Base-by-base conservation (phyloP, 169 alveolate species). In the Eimeria tenella region DNA sequence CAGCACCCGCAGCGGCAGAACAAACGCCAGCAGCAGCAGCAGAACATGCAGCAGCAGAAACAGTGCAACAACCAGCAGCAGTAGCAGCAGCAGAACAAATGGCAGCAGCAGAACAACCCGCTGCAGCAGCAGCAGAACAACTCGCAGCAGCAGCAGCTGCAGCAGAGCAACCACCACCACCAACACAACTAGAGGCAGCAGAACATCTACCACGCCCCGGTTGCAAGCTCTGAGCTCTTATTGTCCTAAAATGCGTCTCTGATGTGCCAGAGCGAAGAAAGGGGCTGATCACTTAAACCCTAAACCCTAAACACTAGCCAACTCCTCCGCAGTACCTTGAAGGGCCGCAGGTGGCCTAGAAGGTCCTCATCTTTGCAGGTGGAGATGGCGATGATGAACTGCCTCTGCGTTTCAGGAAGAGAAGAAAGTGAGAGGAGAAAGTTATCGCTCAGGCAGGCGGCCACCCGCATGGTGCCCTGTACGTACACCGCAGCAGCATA, bases 391-490 rank as follows among this genome's bases (percentile, higher is more conserved):
- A 71, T 73, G 88, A 89, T 89, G 68, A 89, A 79, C 50, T 89
- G 94, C 42, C 94, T 55, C 81, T 89, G 94, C 65, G 94, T 89
- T 88, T 89, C 88, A 52, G 94, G 88, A n/a, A 89, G 94, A 55
- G 94, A 89, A 5, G 94, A 71, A 58, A 89, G 88, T 23, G 94
- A 77, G 49, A 89, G 88, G 19, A 71, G 88, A 55, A 89, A 89
- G 81, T 89, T 89, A 70, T 89, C 94, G 88, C 94, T 89, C 77
- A 89, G 84, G 55, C 94, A 82, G 75, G 90, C 90, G n/a, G 90
- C 77, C 75, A 82, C 90, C 49, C 90, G 73, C 90, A 82, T 82
- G 83, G 73, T 62, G n/a, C 6, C n/a, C 90, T 82, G 90, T 31
- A 82, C 75, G 19, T 23, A 55, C 90, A 82, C 90, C 90, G 31